These are phyloP conservation scores for Fusarium sambucinum DNA, from an alignment of 2,329 filamentous ascomycete species.

Conservation along the genomic window DNA sequence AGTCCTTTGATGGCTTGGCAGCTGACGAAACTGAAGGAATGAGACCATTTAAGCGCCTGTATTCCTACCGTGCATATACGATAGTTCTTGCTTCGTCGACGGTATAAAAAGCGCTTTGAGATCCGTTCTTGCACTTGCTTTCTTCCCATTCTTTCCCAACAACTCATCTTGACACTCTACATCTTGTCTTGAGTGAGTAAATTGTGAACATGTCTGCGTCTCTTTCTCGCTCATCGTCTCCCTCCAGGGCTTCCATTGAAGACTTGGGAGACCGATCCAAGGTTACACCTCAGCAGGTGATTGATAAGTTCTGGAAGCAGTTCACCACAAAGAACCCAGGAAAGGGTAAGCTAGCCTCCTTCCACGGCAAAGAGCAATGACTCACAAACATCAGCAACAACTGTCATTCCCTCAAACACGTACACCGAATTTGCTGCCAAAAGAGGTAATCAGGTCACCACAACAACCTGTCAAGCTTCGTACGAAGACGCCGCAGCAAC, in stretches of 20 bases:
- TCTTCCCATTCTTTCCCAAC: not conserved
- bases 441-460: conserved; percentile 65
- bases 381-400: conserved; percentile 63
- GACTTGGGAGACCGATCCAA: conserved; percentile 50
- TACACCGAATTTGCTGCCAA: conserved; percentile 72
- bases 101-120: conserved; percentile 24
- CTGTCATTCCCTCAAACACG: conserved; percentile 75
- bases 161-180: too few relatives aligned
- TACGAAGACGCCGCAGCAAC: conserved; percentile 79
- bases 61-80: not conserved
- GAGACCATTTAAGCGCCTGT: conserved; percentile 8
- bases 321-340: conserved; percentile 78
- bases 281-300: conserved; percentile 73
- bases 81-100: not conserved
- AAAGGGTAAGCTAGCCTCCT: conserved; percentile 62
- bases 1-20: conserved; percentile 20
- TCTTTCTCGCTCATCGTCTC: conserved; percentile 27
- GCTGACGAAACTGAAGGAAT: conserved; percentile 24
- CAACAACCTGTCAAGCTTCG: conserved; percentile 71
- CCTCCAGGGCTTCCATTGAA: not conserved
- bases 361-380: fast-evolving
- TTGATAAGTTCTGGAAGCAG: conserved; percentile 79
- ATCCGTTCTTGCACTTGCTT: not conserved
- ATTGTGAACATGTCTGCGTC: conserved; percentile 20
- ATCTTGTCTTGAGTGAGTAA: not conserved